Conservation (phyloP, 768 basidiomycete species). For the Lactifluus pinguis region DNA sequence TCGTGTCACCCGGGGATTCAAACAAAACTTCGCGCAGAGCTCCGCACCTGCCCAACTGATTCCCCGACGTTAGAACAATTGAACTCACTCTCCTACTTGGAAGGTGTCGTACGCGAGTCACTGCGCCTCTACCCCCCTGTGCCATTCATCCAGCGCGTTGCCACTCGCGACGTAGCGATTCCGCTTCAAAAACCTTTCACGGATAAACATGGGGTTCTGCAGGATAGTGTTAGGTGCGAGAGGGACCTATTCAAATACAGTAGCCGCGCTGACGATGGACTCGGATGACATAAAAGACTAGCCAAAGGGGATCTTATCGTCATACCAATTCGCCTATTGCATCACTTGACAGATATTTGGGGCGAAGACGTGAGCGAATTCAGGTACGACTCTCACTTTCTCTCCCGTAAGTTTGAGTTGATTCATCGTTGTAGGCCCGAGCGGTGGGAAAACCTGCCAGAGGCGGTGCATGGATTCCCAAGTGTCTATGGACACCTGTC, state of each 20-base stretch:
- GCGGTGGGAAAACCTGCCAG: conserved; percentile 17
- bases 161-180: conserved; percentile 24
- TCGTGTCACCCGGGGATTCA: conserved; percentile 26
- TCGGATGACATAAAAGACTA: not conserved
- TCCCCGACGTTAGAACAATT: conserved; percentile 24
- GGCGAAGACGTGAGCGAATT: conserved; percentile 28
- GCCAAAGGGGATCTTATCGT: conserved; percentile 17
- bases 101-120: conserved; percentile 26
- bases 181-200: conserved; percentile 23
- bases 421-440: conserved; percentile 10
- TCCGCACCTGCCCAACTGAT: conserved; percentile 17
- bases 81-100: conserved; percentile 26
- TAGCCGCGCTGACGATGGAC: not conserved
- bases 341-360: conserved; percentile 25
- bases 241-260: no score
- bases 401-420: not conserved
- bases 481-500: conserved; percentile 17
- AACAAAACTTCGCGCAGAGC: conserved; percentile 28
- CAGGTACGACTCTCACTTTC: not conserved
- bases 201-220: conserved; percentile 15
- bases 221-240: conserved; percentile 18
- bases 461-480: conserved; percentile 8
- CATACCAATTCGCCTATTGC: conserved; percentile 23
- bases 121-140: conserved; percentile 15
- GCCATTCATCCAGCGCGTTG: conserved; percentile 19